phyloP scores from a whole-genome alignment of 1,284 basidiomycete species.

The Fomitopsis schrenkii region DNA sequence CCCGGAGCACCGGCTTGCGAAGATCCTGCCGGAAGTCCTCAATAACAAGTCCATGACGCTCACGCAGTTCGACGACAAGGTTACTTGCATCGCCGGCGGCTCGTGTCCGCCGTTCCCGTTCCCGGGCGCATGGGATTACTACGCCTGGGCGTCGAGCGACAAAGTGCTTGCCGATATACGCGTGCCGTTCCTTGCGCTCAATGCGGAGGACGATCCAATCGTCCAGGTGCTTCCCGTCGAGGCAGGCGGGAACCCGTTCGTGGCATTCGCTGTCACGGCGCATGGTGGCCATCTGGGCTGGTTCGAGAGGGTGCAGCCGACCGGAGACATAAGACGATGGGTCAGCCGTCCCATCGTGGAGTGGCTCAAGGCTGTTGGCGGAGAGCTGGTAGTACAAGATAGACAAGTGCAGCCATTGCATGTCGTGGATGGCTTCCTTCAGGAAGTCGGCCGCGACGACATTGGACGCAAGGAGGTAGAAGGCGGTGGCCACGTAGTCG shows the following conservation, averaged over 20 bases:
- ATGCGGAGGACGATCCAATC: conserved; percentile 91
- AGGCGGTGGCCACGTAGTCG: conserved; percentile 33
- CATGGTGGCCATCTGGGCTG: conserved; percentile 94
- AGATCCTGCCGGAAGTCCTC: conserved; percentile 41
- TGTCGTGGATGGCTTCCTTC: conserved; percentile 55
- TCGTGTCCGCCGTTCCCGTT: conserved; percentile 80
- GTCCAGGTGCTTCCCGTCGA: conserved; percentile 61
- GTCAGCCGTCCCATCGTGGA: conserved; percentile 69
- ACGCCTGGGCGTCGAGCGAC: conserved; percentile 64
- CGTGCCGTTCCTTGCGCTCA: conserved; percentile 80
- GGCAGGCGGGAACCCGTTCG: conserved; percentile 55
- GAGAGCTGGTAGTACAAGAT: conserved; percentile 41
- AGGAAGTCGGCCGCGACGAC: conserved; percentile 47
- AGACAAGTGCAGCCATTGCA: conserved; percentile 29
- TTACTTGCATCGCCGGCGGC: conserved; percentile 79
- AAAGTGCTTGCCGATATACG: conserved; percentile 51
- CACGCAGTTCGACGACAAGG: conserved; percentile 57
- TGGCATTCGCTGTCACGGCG: conserved; percentile 71
- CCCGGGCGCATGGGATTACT: conserved; percentile 76
- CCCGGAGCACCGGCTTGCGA: conserved; percentile 47
- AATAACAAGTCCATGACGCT: conserved; percentile 52
- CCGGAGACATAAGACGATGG: conserved; percentile 58
- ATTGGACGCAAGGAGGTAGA: conserved; percentile 46
- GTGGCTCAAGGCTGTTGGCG: conserved; percentile 62
- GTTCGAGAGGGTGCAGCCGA: conserved; percentile 64